A percentile compares a stretch with the other conserved stretches of the same genome.
phyloP scores from a whole-genome alignment of 2,329 filamentous ascomycete genomes.

The Colletotrichum lentis region DNA sequence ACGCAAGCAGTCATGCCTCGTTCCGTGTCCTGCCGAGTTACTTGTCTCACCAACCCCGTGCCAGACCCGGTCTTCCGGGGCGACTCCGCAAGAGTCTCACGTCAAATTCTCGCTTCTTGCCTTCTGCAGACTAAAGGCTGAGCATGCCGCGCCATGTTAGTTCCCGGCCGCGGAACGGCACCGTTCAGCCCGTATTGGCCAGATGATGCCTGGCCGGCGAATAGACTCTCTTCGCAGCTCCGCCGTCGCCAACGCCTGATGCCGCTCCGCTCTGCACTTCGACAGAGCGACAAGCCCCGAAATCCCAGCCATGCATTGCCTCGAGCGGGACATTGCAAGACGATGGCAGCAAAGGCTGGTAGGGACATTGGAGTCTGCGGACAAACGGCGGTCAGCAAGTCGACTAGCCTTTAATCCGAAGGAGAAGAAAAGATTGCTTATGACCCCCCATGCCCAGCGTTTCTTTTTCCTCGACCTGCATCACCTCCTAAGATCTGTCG shows the following conservation, averaged over 20 bases:
- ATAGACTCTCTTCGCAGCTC: neutral
- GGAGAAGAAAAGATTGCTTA: conserved; percentile 8
- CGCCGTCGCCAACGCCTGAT: neutral
- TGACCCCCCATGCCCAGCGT: neutral
- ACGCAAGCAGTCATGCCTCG: conserved; percentile 30
- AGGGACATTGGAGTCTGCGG: neutral
- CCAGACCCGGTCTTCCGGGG: conserved; percentile 29
- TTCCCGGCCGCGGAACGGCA: conserved; percentile 29
- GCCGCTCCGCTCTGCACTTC: neutral
- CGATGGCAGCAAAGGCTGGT: conserved; percentile 2
- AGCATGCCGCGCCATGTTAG: conserved; percentile 23
- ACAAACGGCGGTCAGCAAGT: conserved; percentile 6
- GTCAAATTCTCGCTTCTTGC: conserved; percentile 14
- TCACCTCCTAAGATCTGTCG: neutral
- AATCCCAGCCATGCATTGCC: neutral
- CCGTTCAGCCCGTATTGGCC: conserved; percentile 30
- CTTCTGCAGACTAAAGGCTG: conserved; percentile 10
- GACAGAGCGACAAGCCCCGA: neutral
- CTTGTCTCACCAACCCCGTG: conserved; percentile 24
- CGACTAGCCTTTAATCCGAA: neutral
- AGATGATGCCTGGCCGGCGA: neutral
- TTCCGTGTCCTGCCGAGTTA: conserved; percentile 7
- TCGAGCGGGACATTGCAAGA: neutral
- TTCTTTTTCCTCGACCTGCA: neutral
- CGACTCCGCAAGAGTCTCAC: conserved; percentile 21